Percentiles rank a stretch among this genome's conserved stretches.
Evolutionary conservation across 2,329 filamentous ascomycete species (phyloP).

Genomic region (Exophiala alcalophila): DNA sequence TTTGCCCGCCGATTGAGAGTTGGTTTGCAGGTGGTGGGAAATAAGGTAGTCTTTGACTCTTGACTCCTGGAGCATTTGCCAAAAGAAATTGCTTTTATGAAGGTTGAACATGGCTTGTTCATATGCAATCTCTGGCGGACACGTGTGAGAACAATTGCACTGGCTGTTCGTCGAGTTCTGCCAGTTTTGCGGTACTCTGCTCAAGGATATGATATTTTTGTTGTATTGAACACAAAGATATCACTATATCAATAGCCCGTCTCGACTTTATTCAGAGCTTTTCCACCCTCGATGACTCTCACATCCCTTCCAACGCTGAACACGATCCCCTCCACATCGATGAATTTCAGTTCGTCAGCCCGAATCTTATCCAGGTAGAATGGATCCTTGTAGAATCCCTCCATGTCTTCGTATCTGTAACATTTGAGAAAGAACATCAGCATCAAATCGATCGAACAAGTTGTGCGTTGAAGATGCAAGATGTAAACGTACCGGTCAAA

Average conservation of each 20-base stretch:
- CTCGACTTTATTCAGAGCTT: slow-evolving; percentile 2
- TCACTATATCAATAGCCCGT: slow-evolving; percentile 12
- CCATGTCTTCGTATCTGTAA: slow-evolving; percentile 16
- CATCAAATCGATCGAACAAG: background rate
- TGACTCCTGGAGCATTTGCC: no score
- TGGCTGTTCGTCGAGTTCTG: no score
- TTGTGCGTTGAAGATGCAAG: no score
- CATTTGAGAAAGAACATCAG: slow-evolving; percentile 1
- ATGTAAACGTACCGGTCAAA: slow-evolving; percentile 11
- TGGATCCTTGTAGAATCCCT: slow-evolving; percentile 11
- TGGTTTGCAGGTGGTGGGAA: slow-evolving; percentile 5
- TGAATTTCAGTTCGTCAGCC: slow-evolving; percentile 13
- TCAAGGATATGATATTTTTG: no score
- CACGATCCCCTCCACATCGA: slow-evolving; percentile 18
- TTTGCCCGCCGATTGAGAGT: slow-evolving; percentile 3
- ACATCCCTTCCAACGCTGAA: slow-evolving; percentile 13
- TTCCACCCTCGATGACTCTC: slow-evolving; percentile 9
- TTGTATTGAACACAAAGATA: no score
- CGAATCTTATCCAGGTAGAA: slow-evolving; percentile 14
- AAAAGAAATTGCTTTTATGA: no score
- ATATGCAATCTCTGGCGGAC: no score
- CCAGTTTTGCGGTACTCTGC: no score
- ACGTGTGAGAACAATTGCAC: no score
- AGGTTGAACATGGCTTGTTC: no score
- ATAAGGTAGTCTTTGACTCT: no score